Conservation (phyloP, 257 asterid genomes). For the Solanum corneliomulleri region DNA sequence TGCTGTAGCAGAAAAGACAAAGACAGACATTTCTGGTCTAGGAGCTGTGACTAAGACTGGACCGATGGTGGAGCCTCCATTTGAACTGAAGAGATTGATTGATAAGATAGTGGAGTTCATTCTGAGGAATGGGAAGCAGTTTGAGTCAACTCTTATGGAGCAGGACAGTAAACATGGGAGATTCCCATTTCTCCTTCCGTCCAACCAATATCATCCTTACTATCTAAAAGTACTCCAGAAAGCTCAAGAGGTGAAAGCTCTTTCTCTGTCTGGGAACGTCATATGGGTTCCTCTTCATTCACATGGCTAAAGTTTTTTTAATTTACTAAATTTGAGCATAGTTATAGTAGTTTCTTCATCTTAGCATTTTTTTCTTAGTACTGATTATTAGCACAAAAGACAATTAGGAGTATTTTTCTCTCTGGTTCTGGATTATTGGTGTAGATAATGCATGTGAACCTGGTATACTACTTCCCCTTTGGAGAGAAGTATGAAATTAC, state of each 20-base stretch:
- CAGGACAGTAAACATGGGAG: slow-evolving; percentile 60
- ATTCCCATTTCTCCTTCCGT: slow-evolving; percentile 78
- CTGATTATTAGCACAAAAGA: neutral
- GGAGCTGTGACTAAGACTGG: slow-evolving; percentile 22
- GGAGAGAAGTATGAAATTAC: neutral
- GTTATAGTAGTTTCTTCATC: neutral
- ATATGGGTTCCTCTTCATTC: neutral
- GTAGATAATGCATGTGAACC: neutral
- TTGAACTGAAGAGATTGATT: slow-evolving; percentile 60
- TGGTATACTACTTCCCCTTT: neutral
- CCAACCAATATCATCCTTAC: slow-evolving; percentile 74
- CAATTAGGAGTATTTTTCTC: neutral
- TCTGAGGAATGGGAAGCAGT: slow-evolving; percentile 65
- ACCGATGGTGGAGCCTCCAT: slow-evolving; percentile 64
- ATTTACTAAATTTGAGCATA: neutral
- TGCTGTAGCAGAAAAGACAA: slow-evolving; percentile 19
- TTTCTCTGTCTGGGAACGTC: neutral
- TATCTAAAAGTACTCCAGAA: slow-evolving; percentile 52
- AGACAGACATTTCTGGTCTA: slow-evolving; percentile 4
- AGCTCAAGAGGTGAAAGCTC: slow-evolving; percentile 51
- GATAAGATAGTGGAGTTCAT: slow-evolving; percentile 74
- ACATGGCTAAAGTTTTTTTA: neutral
- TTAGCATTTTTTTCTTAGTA: neutral
- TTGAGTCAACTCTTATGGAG: slow-evolving; percentile 71
- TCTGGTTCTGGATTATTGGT: neutral